Conservation (phyloP, 2,329 filamentous ascomycete species). For the Paraphoma chrysanthemicola region DNA sequence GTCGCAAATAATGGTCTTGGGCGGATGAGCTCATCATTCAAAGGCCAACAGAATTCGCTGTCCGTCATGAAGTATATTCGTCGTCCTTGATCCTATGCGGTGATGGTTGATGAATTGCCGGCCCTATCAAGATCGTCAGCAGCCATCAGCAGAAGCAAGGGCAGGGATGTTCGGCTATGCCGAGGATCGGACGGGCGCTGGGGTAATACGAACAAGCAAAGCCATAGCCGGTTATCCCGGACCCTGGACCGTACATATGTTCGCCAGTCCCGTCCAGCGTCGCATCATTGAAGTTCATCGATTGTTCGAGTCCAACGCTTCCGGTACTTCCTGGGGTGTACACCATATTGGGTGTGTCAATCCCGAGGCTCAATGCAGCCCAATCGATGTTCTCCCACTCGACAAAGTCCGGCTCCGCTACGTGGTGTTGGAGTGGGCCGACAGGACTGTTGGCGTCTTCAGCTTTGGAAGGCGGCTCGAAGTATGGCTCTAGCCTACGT, state of each 20-base stretch:
- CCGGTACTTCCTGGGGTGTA: background rate
- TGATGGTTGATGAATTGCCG: constrained; percentile 22
- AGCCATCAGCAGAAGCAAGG: constrained; percentile 13
- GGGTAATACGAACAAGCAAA: constrained; percentile 13
- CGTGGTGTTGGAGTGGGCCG: constrained; percentile 39
- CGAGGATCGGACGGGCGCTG: background rate
- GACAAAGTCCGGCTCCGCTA: constrained; percentile 34
- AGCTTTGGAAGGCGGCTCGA: constrained; percentile 21
- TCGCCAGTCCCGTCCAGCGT: constrained; percentile 7
- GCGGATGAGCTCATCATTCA: background rate
- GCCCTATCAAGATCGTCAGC: constrained; percentile 27
- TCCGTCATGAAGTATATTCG: too few relatives aligned
- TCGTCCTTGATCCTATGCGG: constrained; percentile 15
- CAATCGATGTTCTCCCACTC: constrained; percentile 44
- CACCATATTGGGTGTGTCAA: constrained; percentile 4
- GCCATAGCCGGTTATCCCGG: constrained; percentile 23
- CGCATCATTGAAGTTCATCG: background rate
- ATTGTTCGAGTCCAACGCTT: background rate
- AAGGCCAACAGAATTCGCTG: background rate
- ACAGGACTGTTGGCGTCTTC: constrained; percentile 27
- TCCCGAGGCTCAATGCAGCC: constrained; percentile 24
- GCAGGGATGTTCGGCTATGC: background rate
- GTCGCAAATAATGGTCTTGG: background rate
- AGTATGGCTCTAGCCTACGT: constrained; percentile 38
- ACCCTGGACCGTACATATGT: constrained; percentile 20